phyloP scores from a whole-genome alignment of 257 asterid genomes.

The Salvia miltiorrhiza region DNA sequence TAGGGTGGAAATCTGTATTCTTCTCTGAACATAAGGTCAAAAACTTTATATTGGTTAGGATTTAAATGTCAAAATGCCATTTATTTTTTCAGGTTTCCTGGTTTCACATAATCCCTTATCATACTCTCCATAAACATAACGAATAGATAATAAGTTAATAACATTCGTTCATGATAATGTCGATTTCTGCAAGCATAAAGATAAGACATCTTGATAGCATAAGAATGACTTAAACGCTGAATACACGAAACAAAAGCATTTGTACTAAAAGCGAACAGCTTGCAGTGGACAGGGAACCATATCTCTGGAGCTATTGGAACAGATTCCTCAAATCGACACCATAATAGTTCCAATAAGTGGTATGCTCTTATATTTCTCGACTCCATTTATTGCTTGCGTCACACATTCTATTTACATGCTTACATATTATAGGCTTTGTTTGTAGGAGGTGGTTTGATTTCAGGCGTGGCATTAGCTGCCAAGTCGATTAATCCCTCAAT shows the following conservation, averaged over 20 bases:
- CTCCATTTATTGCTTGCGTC: constrained; percentile 7
- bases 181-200: background rate
- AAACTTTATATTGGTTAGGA: background rate
- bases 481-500: constrained; percentile 75
- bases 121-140: background rate
- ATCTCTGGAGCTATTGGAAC: constrained; percentile 84
- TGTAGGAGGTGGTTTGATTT: constrained; percentile 90
- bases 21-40: background rate
- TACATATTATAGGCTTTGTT: background rate
- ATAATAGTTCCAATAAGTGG: constrained; percentile 86
- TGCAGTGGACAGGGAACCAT: constrained; percentile 93
- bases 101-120: background rate
- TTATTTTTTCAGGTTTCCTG: background rate
- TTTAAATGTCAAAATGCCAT: background rate
- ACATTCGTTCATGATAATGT: background rate
- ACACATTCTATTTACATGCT: background rate
- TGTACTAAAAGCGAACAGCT: constrained; percentile 5
- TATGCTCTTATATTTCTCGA: constrained; percentile 24
- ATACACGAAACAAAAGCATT: background rate
- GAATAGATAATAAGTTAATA: background rate
- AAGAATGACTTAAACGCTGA: background rate
- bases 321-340: constrained; percentile 71
- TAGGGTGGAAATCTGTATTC: background rate
- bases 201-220: background rate
- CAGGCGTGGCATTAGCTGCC: constrained; percentile 92